Conservation (phyloP, 2,329 filamentous ascomycete genomes). For the Raffaelea albimanens region DNA sequence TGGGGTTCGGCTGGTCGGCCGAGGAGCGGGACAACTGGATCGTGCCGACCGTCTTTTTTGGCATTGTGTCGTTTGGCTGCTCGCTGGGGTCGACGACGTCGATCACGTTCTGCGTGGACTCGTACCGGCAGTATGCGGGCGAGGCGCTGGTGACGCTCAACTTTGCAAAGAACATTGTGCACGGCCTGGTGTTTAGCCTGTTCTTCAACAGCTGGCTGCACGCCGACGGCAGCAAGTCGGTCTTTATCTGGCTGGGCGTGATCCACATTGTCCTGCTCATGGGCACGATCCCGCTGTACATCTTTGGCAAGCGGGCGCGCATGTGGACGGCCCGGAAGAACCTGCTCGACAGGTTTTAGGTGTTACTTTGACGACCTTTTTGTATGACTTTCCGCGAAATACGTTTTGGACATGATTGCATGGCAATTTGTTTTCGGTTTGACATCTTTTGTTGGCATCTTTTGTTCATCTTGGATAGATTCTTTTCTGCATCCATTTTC, state of each 20-base stretch:
- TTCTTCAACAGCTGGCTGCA: conserved; percentile 84
- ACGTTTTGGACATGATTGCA: too few species aligned
- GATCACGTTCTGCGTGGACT: conserved; percentile 91
- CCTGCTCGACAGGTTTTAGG: conserved; percentile 6
- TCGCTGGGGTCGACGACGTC: conserved; percentile 81
- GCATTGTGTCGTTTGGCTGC: conserved; percentile 85
- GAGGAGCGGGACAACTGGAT: conserved; percentile 66
- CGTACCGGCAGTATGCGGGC: conserved; percentile 89
- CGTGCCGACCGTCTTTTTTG: conserved; percentile 88
- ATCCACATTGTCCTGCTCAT: conserved; percentile 73
- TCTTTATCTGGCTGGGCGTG: conserved; percentile 74
- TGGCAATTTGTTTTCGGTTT: too few species aligned
- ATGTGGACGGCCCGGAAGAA: conserved; percentile 92
- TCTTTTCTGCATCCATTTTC: too few species aligned
- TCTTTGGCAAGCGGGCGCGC: conserved; percentile 78
- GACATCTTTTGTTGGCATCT: too few species aligned
- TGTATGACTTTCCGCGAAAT: too few species aligned
- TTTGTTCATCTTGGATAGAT: too few species aligned
- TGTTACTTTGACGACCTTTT: too few species aligned
- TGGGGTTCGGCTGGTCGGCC: conserved; percentile 95
- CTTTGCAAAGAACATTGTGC: conserved; percentile 87
- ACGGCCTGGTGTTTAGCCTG: conserved; percentile 79
- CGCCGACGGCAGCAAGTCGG: conserved; percentile 61
- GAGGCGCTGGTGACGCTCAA: conserved; percentile 96
- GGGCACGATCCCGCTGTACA: conserved; percentile 81